Evolutionary conservation across 2,329 filamentous ascomycete genomes (phyloP).

Genomic region (Aureobasidium melanogenum): DNA sequence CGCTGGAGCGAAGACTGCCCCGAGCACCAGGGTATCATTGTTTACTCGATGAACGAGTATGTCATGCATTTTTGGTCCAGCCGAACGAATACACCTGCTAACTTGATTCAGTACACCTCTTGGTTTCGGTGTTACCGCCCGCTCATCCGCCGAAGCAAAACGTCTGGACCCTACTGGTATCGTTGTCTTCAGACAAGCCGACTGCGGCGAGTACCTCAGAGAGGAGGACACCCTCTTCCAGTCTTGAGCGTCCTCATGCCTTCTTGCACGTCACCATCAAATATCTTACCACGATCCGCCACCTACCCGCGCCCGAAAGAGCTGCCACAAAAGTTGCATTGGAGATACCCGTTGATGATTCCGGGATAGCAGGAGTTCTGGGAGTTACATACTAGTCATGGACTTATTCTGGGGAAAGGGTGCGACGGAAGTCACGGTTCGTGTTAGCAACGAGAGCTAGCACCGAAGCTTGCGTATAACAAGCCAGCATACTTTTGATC

Average conservation of each 20-base stretch:
- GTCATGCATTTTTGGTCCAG: slow-evolving; percentile 49
- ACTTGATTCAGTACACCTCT: slow-evolving; percentile 31
- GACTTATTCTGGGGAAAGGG: neutral
- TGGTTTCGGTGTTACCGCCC: slow-evolving; percentile 87
- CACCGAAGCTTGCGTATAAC: neutral
- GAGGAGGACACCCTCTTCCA: slow-evolving; percentile 63
- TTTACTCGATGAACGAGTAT: slow-evolving; percentile 77
- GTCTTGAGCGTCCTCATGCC: slow-evolving; percentile 28
- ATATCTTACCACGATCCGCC: neutral
- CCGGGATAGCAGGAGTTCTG: neutral
- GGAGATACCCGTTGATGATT: slow-evolving; percentile 6
- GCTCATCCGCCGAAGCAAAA: slow-evolving; percentile 73
- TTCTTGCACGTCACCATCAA: neutral
- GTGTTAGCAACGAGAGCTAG: neutral
- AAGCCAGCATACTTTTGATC: neutral
- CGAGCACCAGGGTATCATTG: slow-evolving; percentile 84
- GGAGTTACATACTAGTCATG: neutral
- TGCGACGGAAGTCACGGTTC: neutral
- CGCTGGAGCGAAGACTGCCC: slow-evolving; percentile 86
- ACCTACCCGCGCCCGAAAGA: neutral
- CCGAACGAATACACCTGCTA: neutral
- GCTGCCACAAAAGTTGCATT: neutral
- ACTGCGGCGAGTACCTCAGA: slow-evolving; percentile 89
- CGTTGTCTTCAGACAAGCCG: slow-evolving; percentile 81
- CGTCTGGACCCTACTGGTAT: slow-evolving; percentile 84